phyloP scores from a whole-genome alignment of 1,284 basidiomycete species.

The Trametes hirsuta region DNA sequence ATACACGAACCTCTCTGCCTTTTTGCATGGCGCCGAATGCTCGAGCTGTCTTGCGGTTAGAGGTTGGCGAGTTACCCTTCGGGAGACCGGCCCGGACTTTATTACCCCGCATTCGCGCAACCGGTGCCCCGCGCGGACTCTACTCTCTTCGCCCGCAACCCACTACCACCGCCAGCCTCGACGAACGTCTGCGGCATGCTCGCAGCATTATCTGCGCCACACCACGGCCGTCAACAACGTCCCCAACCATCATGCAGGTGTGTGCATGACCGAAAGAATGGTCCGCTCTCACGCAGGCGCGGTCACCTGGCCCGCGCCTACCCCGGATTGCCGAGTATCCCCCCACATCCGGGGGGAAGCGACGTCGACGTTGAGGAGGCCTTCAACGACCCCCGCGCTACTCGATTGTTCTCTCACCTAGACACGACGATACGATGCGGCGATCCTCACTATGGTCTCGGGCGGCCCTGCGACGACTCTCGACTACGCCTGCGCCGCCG shows the following conservation, averaged over 20 bases:
- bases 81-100: no score
- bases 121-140: no score
- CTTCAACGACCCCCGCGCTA: not conserved
- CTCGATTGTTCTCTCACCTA: not conserved
- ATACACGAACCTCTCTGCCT: no score
- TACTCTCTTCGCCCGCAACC: not conserved
- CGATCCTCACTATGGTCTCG: not conserved
- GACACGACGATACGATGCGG: constrained; percentile 1
- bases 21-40: no score
- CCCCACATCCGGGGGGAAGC: constrained; percentile 6
- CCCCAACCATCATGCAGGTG: not conserved
- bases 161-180: no score
- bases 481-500: not conserved
- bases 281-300: not conserved
- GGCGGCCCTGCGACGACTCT: constrained; percentile 3
- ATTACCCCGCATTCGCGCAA: no score
- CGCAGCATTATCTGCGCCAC: no score
- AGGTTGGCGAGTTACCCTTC: no score
- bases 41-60: no score
- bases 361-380: not conserved
- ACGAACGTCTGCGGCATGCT: not conserved
- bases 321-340: constrained; percentile 15
- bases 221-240: not conserved
- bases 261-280: not conserved
- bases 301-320: constrained; percentile 11